A percentile compares a stretch with the other conserved stretches of the same genome.
These are phyloP conservation scores for Rhizopogon salebrosus DNA, from an alignment of 768 basidiomycete species.

Conservation along the genomic window DNA sequence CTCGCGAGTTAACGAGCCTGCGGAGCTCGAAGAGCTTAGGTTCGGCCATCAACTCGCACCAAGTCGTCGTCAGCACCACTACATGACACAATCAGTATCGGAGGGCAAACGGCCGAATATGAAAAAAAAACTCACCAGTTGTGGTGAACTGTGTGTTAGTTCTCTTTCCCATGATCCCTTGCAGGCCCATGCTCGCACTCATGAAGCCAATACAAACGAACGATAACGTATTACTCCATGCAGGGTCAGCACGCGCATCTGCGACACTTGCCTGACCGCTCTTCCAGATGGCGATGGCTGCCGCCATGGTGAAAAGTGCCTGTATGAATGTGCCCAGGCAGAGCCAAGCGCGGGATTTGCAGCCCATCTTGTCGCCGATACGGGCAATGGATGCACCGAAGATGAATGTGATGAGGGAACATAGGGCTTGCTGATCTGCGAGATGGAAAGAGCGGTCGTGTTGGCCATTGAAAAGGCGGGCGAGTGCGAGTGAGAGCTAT, in stretches of 20 bases:
- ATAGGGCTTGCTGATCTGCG: slow-evolving; percentile 75
- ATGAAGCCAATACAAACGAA: slow-evolving; percentile 73
- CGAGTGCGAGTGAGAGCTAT: slow-evolving; percentile 74
- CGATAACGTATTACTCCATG: slow-evolving; percentile 61
- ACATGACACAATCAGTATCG: slow-evolving; percentile 3
- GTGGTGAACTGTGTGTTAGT: slow-evolving; percentile 72
- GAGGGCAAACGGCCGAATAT: not conserved
- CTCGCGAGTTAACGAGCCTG: slow-evolving; percentile 49
- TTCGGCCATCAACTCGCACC: slow-evolving; percentile 79
- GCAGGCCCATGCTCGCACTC: slow-evolving; percentile 72
- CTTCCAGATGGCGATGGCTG: slow-evolving; percentile 65
- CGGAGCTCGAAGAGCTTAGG: slow-evolving; percentile 59
- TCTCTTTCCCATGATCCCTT: slow-evolving; percentile 77
- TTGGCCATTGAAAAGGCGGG: slow-evolving; percentile 58
- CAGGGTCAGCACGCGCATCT: slow-evolving; percentile 47
- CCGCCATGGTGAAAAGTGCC: slow-evolving; percentile 68
- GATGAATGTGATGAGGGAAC: slow-evolving; percentile 66
- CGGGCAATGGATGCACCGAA: slow-evolving; percentile 68
- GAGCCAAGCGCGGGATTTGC: slow-evolving; percentile 68
- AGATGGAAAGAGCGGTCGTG: slow-evolving; percentile 59
- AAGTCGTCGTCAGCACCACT: slow-evolving; percentile 81
- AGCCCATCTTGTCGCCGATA: slow-evolving; percentile 66
- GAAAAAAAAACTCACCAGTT: slow-evolving; percentile 44
- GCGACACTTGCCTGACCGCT: slow-evolving; percentile 52
- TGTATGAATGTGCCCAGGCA: slow-evolving; percentile 63